Conservation (phyloP, 2,329 filamentous ascomycete species). For the Pseudocercospora pini-densiflorae region DNA sequence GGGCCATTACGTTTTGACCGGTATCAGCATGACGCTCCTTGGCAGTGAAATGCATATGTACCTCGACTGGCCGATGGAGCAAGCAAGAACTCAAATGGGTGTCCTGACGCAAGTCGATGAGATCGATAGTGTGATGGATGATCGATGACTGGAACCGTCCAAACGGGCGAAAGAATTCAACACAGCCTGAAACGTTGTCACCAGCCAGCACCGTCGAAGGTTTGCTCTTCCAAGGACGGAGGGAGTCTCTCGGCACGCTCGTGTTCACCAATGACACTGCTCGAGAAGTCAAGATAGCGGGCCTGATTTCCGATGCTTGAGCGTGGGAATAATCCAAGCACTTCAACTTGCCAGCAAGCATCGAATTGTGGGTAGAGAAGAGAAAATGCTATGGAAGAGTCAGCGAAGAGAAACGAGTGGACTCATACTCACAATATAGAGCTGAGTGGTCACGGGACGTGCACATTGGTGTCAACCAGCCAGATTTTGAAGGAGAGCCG, state of each 20-base stretch:
- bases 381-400: not conserved
- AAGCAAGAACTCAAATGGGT: constrained; percentile 8
- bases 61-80: constrained; percentile 15
- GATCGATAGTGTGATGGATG: constrained; percentile 15
- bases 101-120: not conserved
- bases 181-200: too few species aligned
- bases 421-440: not conserved
- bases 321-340: not conserved
- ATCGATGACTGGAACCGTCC: not conserved
- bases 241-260: too few species aligned
- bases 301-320: too few species aligned
- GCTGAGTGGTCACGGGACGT: not conserved
- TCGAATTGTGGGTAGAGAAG: not conserved
- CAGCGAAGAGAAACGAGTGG: not conserved
- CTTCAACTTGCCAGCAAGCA: not conserved
- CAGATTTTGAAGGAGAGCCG: not conserved
- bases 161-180: too few species aligned
- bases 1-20: constrained; percentile 12
- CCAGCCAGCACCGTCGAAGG: too few species aligned
- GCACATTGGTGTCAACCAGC: not conserved
- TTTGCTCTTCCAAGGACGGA: too few species aligned
- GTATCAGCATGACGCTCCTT: constrained; percentile 13
- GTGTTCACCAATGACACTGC: too few species aligned
- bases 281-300: too few species aligned
- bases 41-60: constrained; percentile 12